Conservation (phyloP, 176 grass and related monocot species). For the Pontederia paniculata region DNA sequence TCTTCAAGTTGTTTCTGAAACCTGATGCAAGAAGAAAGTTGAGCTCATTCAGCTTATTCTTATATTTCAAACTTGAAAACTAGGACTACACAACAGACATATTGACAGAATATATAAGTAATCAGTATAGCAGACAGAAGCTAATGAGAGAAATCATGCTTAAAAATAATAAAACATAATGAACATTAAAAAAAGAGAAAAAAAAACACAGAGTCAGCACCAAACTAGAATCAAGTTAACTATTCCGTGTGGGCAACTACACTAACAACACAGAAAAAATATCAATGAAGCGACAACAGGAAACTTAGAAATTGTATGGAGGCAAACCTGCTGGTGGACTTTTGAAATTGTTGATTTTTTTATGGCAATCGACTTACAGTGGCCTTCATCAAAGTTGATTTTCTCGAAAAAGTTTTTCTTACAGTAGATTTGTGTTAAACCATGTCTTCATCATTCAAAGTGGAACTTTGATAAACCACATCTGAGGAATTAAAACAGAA, state of each 20-base stretch:
- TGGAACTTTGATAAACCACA: too few relatives aligned
- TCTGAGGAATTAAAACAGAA: too few relatives aligned
- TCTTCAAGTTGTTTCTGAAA: slow-evolving; percentile 30
- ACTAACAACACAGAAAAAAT: slow-evolving; percentile 2
- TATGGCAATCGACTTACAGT: slow-evolving; percentile 61
- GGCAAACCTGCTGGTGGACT: slow-evolving; percentile 30
- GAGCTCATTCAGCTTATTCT: neutral
- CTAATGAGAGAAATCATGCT: too few relatives aligned
- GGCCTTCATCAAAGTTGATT: slow-evolving; percentile 70
- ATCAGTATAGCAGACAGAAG: too few relatives aligned
- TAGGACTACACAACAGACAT: neutral
- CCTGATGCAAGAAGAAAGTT: slow-evolving; percentile 24
- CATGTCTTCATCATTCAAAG: too few relatives aligned
- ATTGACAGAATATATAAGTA: too few relatives aligned
- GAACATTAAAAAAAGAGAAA: too few relatives aligned
- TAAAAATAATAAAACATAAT: too few relatives aligned
- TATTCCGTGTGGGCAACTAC: neutral
- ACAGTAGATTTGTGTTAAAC: slow-evolving; percentile 12
- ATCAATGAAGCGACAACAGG: slow-evolving; percentile 1
- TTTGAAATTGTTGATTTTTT: too few relatives aligned
- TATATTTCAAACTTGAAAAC: neutral
- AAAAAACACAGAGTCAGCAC: too few relatives aligned
- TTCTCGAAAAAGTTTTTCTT: slow-evolving; percentile 33
- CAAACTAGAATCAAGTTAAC: too few relatives aligned
- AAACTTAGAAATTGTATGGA: neutral